Conservation (phyloP, 345 rosid species). For the Corchorus capsularis region DNA sequence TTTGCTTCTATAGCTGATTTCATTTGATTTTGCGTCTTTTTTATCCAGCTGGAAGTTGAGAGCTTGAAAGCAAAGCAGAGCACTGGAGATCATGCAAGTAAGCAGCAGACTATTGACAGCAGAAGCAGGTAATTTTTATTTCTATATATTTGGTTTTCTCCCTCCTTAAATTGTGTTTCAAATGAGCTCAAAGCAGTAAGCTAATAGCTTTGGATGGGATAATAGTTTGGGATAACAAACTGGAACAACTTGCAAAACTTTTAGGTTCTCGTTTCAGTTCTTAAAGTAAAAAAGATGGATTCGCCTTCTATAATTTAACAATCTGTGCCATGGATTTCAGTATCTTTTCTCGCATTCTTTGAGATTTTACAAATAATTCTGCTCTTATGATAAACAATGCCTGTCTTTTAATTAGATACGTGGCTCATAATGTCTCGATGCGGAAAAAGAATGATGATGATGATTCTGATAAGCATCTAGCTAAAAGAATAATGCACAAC, state of each 20-base stretch:
- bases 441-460: slow-evolving; percentile 59
- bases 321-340: neutral
- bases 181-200: neutral
- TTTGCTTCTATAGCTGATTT: slow-evolving; percentile 18
- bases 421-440: slow-evolving; percentile 42
- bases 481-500: slow-evolving; percentile 69
- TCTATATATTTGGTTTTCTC: slow-evolving; percentile 11
- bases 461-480: slow-evolving; percentile 75
- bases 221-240: neutral
- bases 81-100: slow-evolving; percentile 38
- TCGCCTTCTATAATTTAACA: neutral
- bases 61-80: slow-evolving; percentile 54
- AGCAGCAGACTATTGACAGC: slow-evolving; percentile 34
- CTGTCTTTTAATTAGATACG: slow-evolving; percentile 37
- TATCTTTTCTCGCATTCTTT: neutral
- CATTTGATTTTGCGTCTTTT: slow-evolving; percentile 18
- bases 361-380: neutral
- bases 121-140: slow-evolving; percentile 47
- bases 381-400: neutral
- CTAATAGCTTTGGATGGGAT: neutral
- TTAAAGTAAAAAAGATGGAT: neutral
- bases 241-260: neutral
- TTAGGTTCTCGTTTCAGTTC: neutral
- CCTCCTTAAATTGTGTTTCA: neutral
- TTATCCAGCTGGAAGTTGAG: slow-evolving; percentile 71